Percentiles rank a stretch among this genome's conserved stretches.
Evolutionary conservation across 73 alveolate genomes (phyloP).

Genomic region (Paramecium caudatum): DNA sequence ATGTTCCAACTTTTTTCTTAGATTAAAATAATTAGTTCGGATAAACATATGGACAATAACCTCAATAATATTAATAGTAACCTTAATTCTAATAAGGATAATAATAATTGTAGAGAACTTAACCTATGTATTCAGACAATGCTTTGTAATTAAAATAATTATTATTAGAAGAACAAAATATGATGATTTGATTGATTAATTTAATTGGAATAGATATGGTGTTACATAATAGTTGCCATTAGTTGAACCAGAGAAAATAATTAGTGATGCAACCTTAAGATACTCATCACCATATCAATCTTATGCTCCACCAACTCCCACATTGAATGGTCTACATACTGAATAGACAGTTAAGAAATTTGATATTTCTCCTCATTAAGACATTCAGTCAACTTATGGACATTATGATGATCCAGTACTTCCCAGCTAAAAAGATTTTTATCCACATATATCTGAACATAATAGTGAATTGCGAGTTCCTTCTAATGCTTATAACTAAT

Average conservation of each 20-base stretch:
- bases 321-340: background rate
- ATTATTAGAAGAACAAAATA: conserved; percentile 19
- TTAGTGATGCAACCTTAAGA: background rate
- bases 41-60: background rate
- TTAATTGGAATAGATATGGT: conserved; percentile 56
- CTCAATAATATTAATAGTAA: background rate
- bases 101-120: no score
- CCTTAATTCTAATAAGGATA: background rate
- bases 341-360: background rate
- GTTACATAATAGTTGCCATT: conserved; percentile 25
- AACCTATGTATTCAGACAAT: background rate
- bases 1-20: background rate
- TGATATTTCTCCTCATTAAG: background rate
- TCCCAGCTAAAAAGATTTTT: background rate
- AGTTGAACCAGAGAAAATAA: conserved; percentile 10
- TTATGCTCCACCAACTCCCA: background rate
- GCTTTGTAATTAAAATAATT: background rate
- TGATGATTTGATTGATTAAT: conserved; percentile 51
- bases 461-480: no score
- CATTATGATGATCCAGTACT: background rate
- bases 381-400: conserved; percentile 16
- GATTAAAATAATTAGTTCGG: no score
- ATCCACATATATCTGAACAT: no score
- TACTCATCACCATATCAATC: background rate
- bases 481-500: no score